Percentiles rank a stretch among this genome's conserved stretches.
Conservation (phyloP, 306 rosid genomes). For the Prosopis cineraria region DNA sequence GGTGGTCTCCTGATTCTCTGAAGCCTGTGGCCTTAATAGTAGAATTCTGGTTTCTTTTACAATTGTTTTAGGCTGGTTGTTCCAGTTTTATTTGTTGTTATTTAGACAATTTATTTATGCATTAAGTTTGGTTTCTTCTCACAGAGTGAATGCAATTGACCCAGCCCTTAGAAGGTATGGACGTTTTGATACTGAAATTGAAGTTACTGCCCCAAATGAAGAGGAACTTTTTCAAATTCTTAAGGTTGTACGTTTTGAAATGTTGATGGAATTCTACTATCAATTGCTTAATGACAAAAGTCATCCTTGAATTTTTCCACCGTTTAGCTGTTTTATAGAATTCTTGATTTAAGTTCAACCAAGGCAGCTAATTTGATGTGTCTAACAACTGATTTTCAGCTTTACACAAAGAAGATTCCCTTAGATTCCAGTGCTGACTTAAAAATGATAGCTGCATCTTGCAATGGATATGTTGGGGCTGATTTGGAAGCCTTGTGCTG, state of each 20-base stretch:
- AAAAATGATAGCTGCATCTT: constrained; percentile 70
- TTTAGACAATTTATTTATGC: constrained; percentile 9
- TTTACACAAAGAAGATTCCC: constrained; percentile 77
- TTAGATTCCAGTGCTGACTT: constrained; percentile 60
- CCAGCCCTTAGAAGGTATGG: constrained; percentile 91
- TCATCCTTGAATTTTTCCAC: not conserved
- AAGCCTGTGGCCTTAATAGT: constrained; percentile 8
- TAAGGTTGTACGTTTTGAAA: constrained; percentile 53
- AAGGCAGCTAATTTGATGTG: constrained; percentile 17
- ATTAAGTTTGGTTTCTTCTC: constrained; percentile 30
- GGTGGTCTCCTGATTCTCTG: constrained; percentile 13
- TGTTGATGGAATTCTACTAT: not conserved
- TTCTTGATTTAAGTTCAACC: constrained; percentile 22
- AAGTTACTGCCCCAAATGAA: constrained; percentile 80
- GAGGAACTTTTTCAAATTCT: constrained; percentile 84
- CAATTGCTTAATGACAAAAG: constrained; percentile 9
- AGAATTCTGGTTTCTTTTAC: not conserved
- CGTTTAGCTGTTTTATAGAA: constrained; percentile 4
- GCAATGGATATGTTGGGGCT: constrained; percentile 96
- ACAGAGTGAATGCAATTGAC: constrained; percentile 82
- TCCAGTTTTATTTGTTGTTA: constrained; percentile 21
- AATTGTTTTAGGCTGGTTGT: not conserved
- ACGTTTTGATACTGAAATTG: constrained; percentile 89
- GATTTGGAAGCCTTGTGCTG: constrained; percentile 86
- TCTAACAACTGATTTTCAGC: constrained; percentile 49